A percentile compares a stretch with the other conserved stretches of the same genome.
Conservation (phyloP, 164 flowering plant genomes). For the Chloranthus sessilifolius region DNA sequence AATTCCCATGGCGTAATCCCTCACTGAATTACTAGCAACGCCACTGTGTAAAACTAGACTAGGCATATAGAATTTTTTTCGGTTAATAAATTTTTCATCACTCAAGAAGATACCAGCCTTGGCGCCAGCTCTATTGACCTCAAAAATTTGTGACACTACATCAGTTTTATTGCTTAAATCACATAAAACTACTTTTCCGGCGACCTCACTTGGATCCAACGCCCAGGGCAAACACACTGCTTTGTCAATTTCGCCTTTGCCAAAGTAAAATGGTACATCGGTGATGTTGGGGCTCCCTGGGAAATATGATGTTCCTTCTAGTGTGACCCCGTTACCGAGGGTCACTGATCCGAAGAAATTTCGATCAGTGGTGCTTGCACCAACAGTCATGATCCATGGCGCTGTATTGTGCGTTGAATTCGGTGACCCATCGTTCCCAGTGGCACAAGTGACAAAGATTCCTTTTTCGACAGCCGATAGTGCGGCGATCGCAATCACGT, state of each 20-base stretch:
- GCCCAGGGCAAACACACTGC: slow-evolving; percentile 6
- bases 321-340: slow-evolving; percentile 5
- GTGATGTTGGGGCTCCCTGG: slow-evolving; percentile 18
- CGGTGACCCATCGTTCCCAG: slow-evolving; percentile 15
- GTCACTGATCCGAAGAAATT: slow-evolving; percentile 6
- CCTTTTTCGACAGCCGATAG: slow-evolving; percentile 19
- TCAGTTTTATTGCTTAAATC: not conserved
- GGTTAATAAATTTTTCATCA: too few species aligned
- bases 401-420: slow-evolving; percentile 8
- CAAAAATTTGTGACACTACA: slow-evolving; percentile 9
- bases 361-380: slow-evolving; percentile 19
- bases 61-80: too few species aligned
- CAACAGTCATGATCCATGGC: slow-evolving; percentile 23
- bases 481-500: slow-evolving; percentile 2
- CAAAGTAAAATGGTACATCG: slow-evolving; percentile 20
- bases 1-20: too few species aligned
- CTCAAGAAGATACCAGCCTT: slow-evolving; percentile 22
- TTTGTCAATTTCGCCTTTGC: slow-evolving; percentile 12
- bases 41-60: too few species aligned
- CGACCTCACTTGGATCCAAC: slow-evolving; percentile 17
- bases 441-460: slow-evolving; percentile 13
- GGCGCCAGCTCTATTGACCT: slow-evolving; percentile 17
- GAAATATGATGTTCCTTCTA: slow-evolving; percentile 21
- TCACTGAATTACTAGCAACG: too few species aligned
- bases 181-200: slow-evolving; percentile 26